phyloP scores from a whole-genome alignment of 116 monocot genomes.

The Phalaenopsis hybrid region DNA sequence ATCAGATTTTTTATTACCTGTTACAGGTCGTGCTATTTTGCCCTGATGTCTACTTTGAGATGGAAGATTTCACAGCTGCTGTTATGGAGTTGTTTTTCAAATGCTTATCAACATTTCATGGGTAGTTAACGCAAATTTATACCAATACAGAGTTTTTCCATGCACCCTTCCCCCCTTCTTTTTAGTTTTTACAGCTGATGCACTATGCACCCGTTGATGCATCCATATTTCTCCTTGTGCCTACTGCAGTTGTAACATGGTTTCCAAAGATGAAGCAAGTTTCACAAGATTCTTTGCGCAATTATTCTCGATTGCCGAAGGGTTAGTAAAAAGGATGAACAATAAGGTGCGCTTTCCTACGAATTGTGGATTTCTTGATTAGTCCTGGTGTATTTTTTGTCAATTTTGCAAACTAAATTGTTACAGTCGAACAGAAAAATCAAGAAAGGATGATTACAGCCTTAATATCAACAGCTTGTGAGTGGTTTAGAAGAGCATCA shows the following conservation, averaged over 20 bases:
- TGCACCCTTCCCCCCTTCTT: neutral
- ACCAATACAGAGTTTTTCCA: neutral
- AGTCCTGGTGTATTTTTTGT: neutral
- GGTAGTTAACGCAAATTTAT: conserved; percentile 27
- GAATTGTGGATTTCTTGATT: no score
- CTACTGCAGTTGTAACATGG: conserved; percentile 21
- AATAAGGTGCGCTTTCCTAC: conserved; percentile 31
- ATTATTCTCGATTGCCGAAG: conserved; percentile 36
- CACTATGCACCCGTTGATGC: neutral
- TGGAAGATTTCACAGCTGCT: conserved; percentile 39
- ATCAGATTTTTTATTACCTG: neutral
- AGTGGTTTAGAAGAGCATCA: conserved; percentile 46
- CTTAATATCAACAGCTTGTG: conserved; percentile 43
- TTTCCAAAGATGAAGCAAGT: conserved; percentile 20
- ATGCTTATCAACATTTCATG: conserved; percentile 43
- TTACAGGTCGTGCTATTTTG: conserved; percentile 54
- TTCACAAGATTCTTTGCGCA: conserved; percentile 31
- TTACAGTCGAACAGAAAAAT: conserved; percentile 29
- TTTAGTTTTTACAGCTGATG: neutral
- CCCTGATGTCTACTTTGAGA: conserved; percentile 52
- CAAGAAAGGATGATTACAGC: conserved; percentile 39
- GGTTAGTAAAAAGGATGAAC: conserved; percentile 30
- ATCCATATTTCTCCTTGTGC: neutral
- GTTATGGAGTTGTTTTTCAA: conserved; percentile 55
- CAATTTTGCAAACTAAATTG: neutral